Evolutionary conservation across 305 asterid genomes (phyloP).

Genomic region (Ilex paraguariensis): DNA sequence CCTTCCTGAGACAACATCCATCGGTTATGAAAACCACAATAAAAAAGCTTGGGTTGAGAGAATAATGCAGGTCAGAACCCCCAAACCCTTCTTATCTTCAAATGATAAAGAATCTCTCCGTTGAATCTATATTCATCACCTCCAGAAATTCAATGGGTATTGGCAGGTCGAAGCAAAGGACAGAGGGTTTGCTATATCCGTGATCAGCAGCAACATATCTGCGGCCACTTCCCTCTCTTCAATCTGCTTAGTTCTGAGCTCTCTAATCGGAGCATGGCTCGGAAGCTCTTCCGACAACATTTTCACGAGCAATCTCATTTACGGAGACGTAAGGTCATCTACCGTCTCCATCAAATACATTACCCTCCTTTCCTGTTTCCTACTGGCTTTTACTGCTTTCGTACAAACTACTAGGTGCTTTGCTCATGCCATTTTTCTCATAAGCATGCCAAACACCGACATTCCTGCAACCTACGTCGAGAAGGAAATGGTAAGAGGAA

Average conservation of each 20-base stretch:
- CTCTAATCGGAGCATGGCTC: constrained; percentile 59
- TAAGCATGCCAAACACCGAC: constrained; percentile 55
- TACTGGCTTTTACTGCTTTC: constrained; percentile 65
- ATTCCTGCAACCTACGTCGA: constrained; percentile 39
- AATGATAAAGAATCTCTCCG: too few relatives aligned
- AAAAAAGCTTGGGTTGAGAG: constrained; percentile 55
- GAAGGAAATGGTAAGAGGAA: constrained; percentile 48
- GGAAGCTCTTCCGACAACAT: constrained; percentile 37
- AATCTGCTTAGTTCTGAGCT: constrained; percentile 41
- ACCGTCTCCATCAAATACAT: constrained; percentile 40
- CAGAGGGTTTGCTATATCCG: constrained; percentile 36
- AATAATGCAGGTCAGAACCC: constrained; percentile 40
- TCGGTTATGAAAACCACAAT: constrained; percentile 59
- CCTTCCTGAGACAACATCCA: constrained; percentile 34
- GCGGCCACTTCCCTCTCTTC: constrained; percentile 27
- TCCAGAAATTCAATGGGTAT: background rate
- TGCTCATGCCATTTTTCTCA: constrained; percentile 55
- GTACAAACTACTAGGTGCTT: constrained; percentile 45
- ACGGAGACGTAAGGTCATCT: constrained; percentile 37
- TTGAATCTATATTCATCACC: too few relatives aligned
- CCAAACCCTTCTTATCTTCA: too few relatives aligned
- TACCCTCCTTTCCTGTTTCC: constrained; percentile 46
- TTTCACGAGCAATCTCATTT: constrained; percentile 33
- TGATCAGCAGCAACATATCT: too few relatives aligned
- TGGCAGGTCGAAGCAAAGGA: constrained; percentile 53